Evolutionary conservation across 2,329 filamentous ascomycete genomes (phyloP), one percentile per base, ranked within the genome.

Genomic region (Cytospora mali): DNA sequence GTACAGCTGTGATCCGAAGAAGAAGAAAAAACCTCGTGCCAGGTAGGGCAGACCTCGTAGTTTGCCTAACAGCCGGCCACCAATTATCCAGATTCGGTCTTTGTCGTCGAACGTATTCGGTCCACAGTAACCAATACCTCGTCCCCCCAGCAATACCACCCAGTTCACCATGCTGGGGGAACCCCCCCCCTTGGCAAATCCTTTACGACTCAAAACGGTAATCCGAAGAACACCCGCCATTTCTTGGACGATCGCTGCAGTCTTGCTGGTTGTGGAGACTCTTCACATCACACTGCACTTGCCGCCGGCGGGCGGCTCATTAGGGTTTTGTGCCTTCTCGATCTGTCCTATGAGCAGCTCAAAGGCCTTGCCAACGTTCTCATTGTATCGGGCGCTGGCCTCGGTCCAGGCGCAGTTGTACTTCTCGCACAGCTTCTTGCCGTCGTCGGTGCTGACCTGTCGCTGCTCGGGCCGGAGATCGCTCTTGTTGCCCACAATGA

Each of bases 401-500:
- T 99, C 95, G 54, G 93, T 97, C 86, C 92, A 97, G 42, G 90
- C 93, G 77, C 94, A 98, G 67, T 92, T 88, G 76, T 96, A 90
- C 77, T 95, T 91, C 71, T 94, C 90, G 9, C 90, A 88, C 49
- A 97, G 80, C 72, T 89, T 90, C 75, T 90, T 90, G 69, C 93
- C 95, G 70, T 97, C 91, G 68, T 97, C 93, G 57, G 88, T 77
- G 33, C 87, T 88, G 69, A 99, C 93, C 77, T 98, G 93, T 69
- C 95, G 90, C 79, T 97, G 93, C 76, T 97, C 94, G 58, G 93
- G 89, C 65, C 92, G 88, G 62, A 99, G 82, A 76, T 99, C 95
- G 74, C 89, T 93, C 81, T 99, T 99, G 82, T 99, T 99, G 70
- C 93, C 95, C 59, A 99, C 93, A 66, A 99, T 89, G 70, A 96